These are phyloP conservation scores for Phytopythium delawarense DNA, from an alignment of 352 stramenopile species.

Conservation along the genomic window DNA sequence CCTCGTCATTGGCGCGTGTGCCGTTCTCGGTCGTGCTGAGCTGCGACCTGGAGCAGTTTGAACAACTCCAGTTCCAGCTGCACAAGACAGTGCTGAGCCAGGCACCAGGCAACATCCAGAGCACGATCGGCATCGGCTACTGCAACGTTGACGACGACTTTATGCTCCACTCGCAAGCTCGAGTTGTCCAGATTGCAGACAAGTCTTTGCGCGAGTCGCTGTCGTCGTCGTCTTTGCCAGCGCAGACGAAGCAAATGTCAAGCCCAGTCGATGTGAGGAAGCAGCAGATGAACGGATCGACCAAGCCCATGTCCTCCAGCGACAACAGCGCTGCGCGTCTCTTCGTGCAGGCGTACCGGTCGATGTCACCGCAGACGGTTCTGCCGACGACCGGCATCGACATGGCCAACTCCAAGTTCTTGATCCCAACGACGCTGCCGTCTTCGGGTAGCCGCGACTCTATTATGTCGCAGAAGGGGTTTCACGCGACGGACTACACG, in stretches of 20 bases:
- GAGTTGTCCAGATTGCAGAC: conserved; percentile 43
- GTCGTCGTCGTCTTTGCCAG: conserved; percentile 10
- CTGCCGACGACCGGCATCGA: conserved; percentile 59
- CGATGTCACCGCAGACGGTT: conserved; percentile 38
- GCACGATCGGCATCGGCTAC: conserved; percentile 44
- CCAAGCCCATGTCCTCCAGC: conserved; percentile 7
- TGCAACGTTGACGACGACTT: conserved; percentile 57
- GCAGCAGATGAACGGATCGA: not conserved
- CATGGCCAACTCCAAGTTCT: conserved; percentile 73
- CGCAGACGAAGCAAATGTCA: conserved; percentile 6
- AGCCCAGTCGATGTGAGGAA: not conserved
- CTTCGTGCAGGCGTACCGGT: conserved; percentile 50
- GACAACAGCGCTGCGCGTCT: conserved; percentile 44
- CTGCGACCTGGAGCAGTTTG: conserved; percentile 45
- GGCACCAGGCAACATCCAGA: conserved; percentile 32
- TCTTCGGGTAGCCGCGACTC: conserved; percentile 16
- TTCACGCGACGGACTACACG: conserved; percentile 9
- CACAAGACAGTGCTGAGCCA: conserved; percentile 50
- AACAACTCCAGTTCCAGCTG: conserved; percentile 64
- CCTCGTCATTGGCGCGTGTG: conserved; percentile 27
- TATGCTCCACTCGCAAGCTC: conserved; percentile 26
- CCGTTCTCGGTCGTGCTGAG: conserved; percentile 60
- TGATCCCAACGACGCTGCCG: conserved; percentile 58
- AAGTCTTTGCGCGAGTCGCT: conserved; percentile 39
- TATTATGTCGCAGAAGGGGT: not conserved